phyloP scores from a whole-genome alignment of 2,329 filamentous ascomycete species.

The Fusarium oxysporum region DNA sequence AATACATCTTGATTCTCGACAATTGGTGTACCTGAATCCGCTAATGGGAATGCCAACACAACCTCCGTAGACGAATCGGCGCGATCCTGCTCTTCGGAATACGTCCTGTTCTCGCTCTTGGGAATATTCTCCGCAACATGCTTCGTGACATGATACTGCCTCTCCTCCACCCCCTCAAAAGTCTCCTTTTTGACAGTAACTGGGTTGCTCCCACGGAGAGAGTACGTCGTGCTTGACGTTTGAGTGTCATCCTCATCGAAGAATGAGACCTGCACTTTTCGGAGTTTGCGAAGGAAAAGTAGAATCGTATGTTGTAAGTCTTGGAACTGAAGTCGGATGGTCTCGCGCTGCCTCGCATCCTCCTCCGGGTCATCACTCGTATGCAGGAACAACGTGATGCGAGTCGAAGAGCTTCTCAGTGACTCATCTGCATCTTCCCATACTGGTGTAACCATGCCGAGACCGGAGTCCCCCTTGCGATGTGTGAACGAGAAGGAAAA shows the following conservation, averaged over 20 bases:
- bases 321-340: slow-evolving; percentile 50
- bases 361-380: slow-evolving; percentile 37
- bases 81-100: slow-evolving; percentile 43
- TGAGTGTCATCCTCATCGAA: slow-evolving; percentile 36
- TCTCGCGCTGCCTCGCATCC: slow-evolving; percentile 31
- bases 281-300: slow-evolving; percentile 57
- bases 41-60: slow-evolving; percentile 60
- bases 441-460: slow-evolving; percentile 63
- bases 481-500: slow-evolving; percentile 60
- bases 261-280: slow-evolving; percentile 48
- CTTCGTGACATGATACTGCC: slow-evolving; percentile 47
- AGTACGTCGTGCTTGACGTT: slow-evolving; percentile 15
- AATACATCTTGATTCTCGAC: slow-evolving; percentile 57
- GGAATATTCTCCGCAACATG: slow-evolving; percentile 45
- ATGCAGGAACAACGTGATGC: slow-evolving; percentile 54
- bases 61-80: slow-evolving; percentile 50
- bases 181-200: slow-evolving; percentile 16
- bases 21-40: slow-evolving; percentile 47
- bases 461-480: slow-evolving; percentile 54
- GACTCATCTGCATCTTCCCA: slow-evolving; percentile 50
- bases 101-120: slow-evolving; percentile 51
- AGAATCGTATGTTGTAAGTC: slow-evolving; percentile 54
- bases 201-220: slow-evolving; percentile 16
- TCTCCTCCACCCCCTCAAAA: background rate
- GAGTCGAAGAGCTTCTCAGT: slow-evolving; percentile 42